Evolutionary conservation across 2,329 filamentous ascomycete species (phyloP).

Genomic region (Aspergillus sp.): DNA sequence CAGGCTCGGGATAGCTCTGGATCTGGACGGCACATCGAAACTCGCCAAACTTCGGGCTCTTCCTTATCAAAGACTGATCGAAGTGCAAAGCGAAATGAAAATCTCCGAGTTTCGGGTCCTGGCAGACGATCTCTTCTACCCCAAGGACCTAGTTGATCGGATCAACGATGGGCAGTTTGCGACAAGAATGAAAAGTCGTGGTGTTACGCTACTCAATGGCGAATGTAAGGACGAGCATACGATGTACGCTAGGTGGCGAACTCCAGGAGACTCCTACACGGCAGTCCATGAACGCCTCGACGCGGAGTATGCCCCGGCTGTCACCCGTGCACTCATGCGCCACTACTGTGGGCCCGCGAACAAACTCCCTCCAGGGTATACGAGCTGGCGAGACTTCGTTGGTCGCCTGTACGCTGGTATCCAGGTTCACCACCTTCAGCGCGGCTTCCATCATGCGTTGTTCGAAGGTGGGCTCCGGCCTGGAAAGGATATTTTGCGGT

Average conservation of each 20-base stretch:
- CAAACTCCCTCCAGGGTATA: conserved; percentile 1
- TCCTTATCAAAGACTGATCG: conserved; percentile 1
- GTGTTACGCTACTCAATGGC: conserved; percentile 41
- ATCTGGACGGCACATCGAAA: neutral
- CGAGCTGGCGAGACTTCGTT: conserved; percentile 1
- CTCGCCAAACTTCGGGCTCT: conserved; percentile 1
- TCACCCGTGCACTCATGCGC: conserved; percentile 1
- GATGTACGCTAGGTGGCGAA: conserved; percentile 40
- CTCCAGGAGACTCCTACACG: conserved; percentile 33
- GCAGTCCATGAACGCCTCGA: conserved; percentile 35
- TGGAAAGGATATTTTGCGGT: conserved; percentile 2
- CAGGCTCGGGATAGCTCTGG: conserved; percentile 23
- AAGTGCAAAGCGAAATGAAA: conserved; percentile 23
- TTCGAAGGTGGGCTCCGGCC: neutral
- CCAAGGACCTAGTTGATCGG: conserved; percentile 31
- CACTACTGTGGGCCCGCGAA: conserved; percentile 1
- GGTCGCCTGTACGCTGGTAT: conserved; percentile 1
- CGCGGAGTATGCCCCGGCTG: conserved; percentile 35
- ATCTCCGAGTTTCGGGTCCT: conserved; percentile 43
- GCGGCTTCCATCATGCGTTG: neutral
- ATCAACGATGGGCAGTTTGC: conserved; percentile 38
- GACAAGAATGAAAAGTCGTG: conserved; percentile 33
- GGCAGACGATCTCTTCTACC: conserved; percentile 40
- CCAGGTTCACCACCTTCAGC: conserved; percentile 2
- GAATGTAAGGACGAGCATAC: conserved; percentile 45